Evolutionary conservation across 2,329 filamentous ascomycete genomes (phyloP).

Genomic region (Escovopsis sp.): DNA sequence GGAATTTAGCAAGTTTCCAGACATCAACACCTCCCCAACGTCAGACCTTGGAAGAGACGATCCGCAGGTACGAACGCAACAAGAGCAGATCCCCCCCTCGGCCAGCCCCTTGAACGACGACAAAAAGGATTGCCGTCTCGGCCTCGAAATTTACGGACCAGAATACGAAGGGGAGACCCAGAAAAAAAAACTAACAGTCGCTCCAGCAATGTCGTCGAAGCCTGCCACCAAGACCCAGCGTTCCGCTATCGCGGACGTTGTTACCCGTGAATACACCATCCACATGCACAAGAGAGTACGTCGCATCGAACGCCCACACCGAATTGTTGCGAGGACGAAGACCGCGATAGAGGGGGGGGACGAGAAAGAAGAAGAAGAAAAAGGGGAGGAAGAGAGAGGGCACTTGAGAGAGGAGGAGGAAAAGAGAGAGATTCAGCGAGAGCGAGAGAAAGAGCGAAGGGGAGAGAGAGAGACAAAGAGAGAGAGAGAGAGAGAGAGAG

Average conservation of each 20-base stretch:
- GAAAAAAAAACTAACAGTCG: slow-evolving; percentile 12
- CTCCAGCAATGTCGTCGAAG: slow-evolving; percentile 29
- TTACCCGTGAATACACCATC: slow-evolving; percentile 99
- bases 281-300: slow-evolving; percentile 87
- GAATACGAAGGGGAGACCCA: too few species aligned
- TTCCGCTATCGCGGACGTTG: slow-evolving; percentile 97
- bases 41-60: slow-evolving; percentile 25
- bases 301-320: slow-evolving; percentile 7
- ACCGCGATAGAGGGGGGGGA: too few species aligned
- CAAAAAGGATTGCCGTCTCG: too few species aligned
- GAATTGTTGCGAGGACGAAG: too few species aligned
- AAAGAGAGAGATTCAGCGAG: too few species aligned
- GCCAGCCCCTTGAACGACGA: too few species aligned
- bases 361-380: too few species aligned
- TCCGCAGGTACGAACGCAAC: slow-evolving; percentile 24
- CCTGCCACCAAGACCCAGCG: slow-evolving; percentile 38
- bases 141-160: too few species aligned
- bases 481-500: slow-evolving; percentile 4
- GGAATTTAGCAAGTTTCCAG: slow-evolving; percentile 20
- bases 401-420: too few species aligned
- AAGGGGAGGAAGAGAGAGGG: too few species aligned
- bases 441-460: too few species aligned
- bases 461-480: not conserved
- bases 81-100: too few species aligned
- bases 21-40: slow-evolving; percentile 24